These are phyloP conservation scores for Chenopodium berlandieri DNA, from an alignment of 148 eudicot genomes.

Conservation along the genomic window DNA sequence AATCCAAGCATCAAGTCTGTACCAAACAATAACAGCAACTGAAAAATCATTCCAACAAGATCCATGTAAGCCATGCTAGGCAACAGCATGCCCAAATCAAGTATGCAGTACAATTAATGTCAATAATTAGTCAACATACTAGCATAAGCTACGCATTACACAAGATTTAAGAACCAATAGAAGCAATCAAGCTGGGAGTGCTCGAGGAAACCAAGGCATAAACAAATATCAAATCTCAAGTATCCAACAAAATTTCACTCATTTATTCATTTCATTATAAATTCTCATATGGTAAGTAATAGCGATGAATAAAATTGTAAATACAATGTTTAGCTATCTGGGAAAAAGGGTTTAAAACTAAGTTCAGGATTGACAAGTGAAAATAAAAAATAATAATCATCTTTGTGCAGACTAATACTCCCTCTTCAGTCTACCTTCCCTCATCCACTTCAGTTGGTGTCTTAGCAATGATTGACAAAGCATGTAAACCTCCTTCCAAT, in stretches of 20 bases:
- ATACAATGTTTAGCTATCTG: conserved; percentile 6
- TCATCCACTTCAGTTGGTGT: conserved; percentile 56
- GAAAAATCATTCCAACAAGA: not conserved
- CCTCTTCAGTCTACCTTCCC: conserved; percentile 15
- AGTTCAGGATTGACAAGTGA: not conserved
- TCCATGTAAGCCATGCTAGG: not conserved
- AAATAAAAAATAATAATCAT: conserved; percentile 5
- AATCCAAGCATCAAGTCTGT: not conserved
- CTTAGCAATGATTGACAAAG: conserved; percentile 79
- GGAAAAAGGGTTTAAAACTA: not conserved
- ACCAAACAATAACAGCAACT: not conserved
- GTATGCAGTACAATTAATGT: not conserved
- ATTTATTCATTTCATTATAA: conserved; percentile 12
- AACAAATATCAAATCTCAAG: not conserved
- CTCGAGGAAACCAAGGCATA: not conserved
- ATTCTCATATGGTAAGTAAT: conserved; percentile 9
- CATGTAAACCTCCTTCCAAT: conserved; percentile 79
- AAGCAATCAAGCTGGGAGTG: not conserved
- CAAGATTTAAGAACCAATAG: not conserved
- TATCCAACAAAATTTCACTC: conserved; percentile 4
- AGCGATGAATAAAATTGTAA: not conserved
- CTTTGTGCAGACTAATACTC: not conserved
- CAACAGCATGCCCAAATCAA: not conserved
- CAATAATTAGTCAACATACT: conserved; percentile 1
- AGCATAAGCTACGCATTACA: not conserved